These are phyloP conservation scores for Lactifluus subvellereus DNA, from an alignment of 768 basidiomycete genomes.

Conservation along the genomic window DNA sequence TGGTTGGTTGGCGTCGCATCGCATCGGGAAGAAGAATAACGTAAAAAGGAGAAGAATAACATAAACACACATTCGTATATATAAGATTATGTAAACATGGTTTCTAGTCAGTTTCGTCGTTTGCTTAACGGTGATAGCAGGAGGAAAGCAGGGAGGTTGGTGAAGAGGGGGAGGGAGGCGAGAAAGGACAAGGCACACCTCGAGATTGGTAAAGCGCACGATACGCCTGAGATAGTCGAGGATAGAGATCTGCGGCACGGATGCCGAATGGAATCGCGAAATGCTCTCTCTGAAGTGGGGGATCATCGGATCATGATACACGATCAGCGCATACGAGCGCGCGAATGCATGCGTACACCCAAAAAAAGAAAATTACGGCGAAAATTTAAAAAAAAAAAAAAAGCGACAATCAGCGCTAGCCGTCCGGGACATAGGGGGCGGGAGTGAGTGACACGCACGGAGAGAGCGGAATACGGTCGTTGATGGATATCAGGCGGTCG, in stretches of 20 bases:
- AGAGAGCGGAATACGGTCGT: slow-evolving; percentile 89
- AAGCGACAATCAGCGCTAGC: slow-evolving; percentile 1
- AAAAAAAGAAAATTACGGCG: not conserved
- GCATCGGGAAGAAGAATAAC: not conserved
- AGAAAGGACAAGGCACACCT: slow-evolving; percentile 46
- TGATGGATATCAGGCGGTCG: slow-evolving; percentile 88
- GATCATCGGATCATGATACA: not conserved
- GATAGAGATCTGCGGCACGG: slow-evolving; percentile 81
- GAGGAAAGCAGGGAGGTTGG: too few species aligned
- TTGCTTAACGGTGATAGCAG: not conserved
- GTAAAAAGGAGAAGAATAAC: not conserved
- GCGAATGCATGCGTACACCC: too few species aligned
- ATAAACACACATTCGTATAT: not conserved
- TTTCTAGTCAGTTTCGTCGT: not conserved
- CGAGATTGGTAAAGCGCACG: slow-evolving; percentile 91
- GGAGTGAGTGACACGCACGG: slow-evolving; percentile 41
- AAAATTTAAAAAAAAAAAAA: not conserved
- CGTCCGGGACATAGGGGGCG: slow-evolving; percentile 17
- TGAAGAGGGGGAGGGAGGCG: not conserved
- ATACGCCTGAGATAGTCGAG: slow-evolving; percentile 93
- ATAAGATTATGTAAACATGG: not conserved
- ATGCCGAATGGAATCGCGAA: slow-evolving; percentile 94
- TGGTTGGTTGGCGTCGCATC: not conserved
- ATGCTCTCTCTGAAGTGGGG: slow-evolving; percentile 60
- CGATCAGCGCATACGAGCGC: not conserved